These are phyloP conservation scores for Diaporthe humulicola DNA, from an alignment of 2,329 filamentous ascomycete genomes.

Conservation along the genomic window DNA sequence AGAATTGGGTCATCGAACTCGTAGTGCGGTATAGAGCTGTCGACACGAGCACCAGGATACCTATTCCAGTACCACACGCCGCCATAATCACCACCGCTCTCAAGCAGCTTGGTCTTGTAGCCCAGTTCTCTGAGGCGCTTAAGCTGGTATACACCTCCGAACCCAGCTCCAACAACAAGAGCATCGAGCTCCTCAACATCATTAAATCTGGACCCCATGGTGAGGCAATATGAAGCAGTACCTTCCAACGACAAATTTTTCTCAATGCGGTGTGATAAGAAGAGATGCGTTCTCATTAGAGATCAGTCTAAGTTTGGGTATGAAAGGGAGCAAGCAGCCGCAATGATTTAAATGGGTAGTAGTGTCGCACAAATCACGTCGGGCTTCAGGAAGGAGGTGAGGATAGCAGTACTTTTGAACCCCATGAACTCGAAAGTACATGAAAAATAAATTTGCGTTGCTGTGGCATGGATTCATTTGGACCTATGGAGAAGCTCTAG, in stretches of 20 bases:
- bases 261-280: background rate
- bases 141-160: slow-evolving; percentile 36
- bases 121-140: slow-evolving; percentile 27
- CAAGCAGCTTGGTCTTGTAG: slow-evolving; percentile 27
- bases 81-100: slow-evolving; percentile 21
- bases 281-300: background rate
- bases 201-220: background rate
- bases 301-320: background rate
- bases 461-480: background rate
- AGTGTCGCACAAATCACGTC: too few species aligned
- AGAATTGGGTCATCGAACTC: slow-evolving; percentile 33
- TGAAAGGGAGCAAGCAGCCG: background rate
- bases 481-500: background rate
- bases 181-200: slow-evolving; percentile 23
- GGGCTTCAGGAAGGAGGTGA: background rate
- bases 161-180: slow-evolving; percentile 36
- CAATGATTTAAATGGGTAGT: background rate
- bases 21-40: slow-evolving; percentile 28
- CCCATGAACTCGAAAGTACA: background rate
- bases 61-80: slow-evolving; percentile 33
- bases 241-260: too few species aligned
- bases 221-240: background rate
- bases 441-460: background rate
- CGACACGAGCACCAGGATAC: slow-evolving; percentile 34
- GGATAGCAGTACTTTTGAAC: background rate